Evolutionary conservation across 1,139 yeast species (phyloP).

Genomic region (Taphrina flavorubra): DNA sequence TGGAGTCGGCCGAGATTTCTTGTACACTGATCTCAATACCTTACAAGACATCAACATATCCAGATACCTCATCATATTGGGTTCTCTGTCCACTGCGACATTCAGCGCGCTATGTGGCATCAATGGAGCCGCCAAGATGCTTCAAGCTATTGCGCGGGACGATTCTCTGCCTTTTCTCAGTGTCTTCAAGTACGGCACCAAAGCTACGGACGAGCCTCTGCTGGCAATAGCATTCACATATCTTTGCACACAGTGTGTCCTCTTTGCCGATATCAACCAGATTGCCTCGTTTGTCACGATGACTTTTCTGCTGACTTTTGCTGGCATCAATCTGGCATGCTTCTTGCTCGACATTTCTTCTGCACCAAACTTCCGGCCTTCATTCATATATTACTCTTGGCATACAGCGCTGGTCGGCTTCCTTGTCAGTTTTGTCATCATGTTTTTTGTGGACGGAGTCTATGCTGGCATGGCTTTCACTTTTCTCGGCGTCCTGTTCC

Average conservation of each 20-base stretch:
- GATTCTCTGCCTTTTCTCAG: constrained; percentile 77
- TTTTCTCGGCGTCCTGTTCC: constrained; percentile 67
- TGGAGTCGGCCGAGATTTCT: constrained; percentile 76
- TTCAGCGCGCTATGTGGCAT: constrained; percentile 94
- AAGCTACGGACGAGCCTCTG: constrained; percentile 59
- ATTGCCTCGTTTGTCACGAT: constrained; percentile 94
- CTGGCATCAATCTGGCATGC: constrained; percentile 91
- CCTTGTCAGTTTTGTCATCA: constrained; percentile 70
- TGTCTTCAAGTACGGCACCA: constrained; percentile 60
- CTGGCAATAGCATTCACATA: constrained; percentile 76
- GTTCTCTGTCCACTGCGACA: constrained; percentile 86
- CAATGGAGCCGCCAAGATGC: constrained; percentile 88
- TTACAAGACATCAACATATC: constrained; percentile 78
- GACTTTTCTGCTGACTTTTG: constrained; percentile 95
- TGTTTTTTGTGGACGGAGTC: constrained; percentile 91
- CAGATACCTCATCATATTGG: constrained; percentile 74
- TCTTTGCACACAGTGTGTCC: constrained; percentile 77
- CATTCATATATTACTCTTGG: constrained; percentile 82
- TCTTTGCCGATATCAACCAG: constrained; percentile 87
- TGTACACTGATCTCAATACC: constrained; percentile 78
- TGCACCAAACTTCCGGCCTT: constrained; percentile 96
- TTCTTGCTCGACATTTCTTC: constrained; percentile 83
- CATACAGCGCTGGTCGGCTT: constrained; percentile 82
- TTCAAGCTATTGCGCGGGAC: constrained; percentile 90
- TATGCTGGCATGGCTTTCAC: constrained; percentile 80